These are phyloP conservation scores for Lepiota venenata DNA, from an alignment of 768 basidiomycete genomes.

Conservation along the genomic window DNA sequence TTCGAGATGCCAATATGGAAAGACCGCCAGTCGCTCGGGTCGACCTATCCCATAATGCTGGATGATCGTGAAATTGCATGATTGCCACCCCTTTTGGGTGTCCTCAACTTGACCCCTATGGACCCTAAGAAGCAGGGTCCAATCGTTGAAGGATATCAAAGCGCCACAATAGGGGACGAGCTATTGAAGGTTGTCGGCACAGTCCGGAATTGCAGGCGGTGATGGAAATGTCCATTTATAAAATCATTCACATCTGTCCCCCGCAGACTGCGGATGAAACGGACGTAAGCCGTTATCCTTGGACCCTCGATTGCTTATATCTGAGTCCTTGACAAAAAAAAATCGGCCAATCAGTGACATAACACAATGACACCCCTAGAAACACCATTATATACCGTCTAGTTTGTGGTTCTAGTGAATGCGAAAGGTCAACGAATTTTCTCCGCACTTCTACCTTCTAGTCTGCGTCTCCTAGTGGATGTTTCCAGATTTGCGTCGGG, in stretches of 20 bases:
- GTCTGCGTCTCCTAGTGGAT: slow-evolving; percentile 48
- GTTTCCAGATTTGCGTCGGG: slow-evolving; percentile 41
- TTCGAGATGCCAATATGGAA: slow-evolving; percentile 3
- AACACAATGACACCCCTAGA: not conserved
- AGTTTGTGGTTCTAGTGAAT: not conserved
- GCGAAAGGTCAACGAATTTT: slow-evolving; percentile 46
- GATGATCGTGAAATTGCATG: slow-evolving; percentile 4
- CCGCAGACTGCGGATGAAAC: slow-evolving; percentile 2
- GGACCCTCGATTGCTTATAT: not conserved
- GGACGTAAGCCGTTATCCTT: not conserved
- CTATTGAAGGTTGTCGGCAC: slow-evolving; percentile 8
- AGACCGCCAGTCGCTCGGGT: slow-evolving; percentile 4
- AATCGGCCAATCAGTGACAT: not conserved
- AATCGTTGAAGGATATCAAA: slow-evolving; percentile 3
- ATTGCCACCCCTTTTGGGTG: not conserved
- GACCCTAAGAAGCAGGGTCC: slow-evolving; percentile 3
- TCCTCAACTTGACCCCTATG: not conserved
- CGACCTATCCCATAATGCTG: not conserved
- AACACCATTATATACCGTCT: slow-evolving; percentile 6
- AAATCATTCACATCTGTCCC: not conserved
- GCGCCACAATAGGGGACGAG: not conserved
- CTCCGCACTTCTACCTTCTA: slow-evolving; percentile 51
- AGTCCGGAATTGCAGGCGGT: slow-evolving; percentile 8
- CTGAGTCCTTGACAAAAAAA: not conserved
- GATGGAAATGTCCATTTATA: slow-evolving; percentile 6